A percentile compares a stretch with the other conserved stretches of the same genome.
These are phyloP conservation scores for Rhizomucor pusillus DNA, from an alignment of 371 early-diverging fungal genomes.

Conservation along the genomic window DNA sequence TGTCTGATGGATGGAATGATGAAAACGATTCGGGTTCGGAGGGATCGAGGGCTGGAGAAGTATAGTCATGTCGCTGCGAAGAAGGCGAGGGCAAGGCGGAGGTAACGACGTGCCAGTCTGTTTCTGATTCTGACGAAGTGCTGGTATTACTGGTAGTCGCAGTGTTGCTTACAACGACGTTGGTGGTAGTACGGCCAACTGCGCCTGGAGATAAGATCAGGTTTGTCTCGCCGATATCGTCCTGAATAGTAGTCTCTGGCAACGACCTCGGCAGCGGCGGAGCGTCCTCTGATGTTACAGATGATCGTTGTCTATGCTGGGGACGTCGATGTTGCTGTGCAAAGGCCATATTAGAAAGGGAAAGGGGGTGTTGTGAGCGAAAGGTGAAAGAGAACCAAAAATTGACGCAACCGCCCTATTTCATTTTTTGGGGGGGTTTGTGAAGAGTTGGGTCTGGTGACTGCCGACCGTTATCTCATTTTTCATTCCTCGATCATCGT, in stretches of 20 bases:
- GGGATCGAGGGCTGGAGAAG: slow-evolving; percentile 19
- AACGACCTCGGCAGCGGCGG: slow-evolving; percentile 16
- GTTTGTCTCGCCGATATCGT: slow-evolving; percentile 5
- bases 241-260: not conserved
- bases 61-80: slow-evolving; percentile 5
- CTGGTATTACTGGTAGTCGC: too few relatives aligned
- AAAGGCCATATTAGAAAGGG: slow-evolving; percentile 35
- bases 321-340: slow-evolving; percentile 41
- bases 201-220: slow-evolving; percentile 14
- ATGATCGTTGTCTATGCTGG: slow-evolving; percentile 7
- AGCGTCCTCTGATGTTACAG: not conserved
- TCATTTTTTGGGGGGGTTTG: too few relatives aligned
- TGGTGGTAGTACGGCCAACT: slow-evolving; percentile 1
- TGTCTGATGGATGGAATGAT: slow-evolving; percentile 31
- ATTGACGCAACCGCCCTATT: too few relatives aligned
- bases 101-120: slow-evolving; percentile 48
- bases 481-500: too few relatives aligned
- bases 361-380: too few relatives aligned
- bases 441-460: too few relatives aligned
- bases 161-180: too few relatives aligned
- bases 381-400: too few relatives aligned
- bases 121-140: slow-evolving; percentile 36
- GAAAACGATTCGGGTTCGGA: slow-evolving; percentile 36
- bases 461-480: too few relatives aligned
- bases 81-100: slow-evolving; percentile 17